Evolutionary conservation across 495 filamentous ascomycete genomes (phyloP), one percentile per base, ranked within the genome.

Genomic region (Aspergillus incahuasiensis): DNA sequence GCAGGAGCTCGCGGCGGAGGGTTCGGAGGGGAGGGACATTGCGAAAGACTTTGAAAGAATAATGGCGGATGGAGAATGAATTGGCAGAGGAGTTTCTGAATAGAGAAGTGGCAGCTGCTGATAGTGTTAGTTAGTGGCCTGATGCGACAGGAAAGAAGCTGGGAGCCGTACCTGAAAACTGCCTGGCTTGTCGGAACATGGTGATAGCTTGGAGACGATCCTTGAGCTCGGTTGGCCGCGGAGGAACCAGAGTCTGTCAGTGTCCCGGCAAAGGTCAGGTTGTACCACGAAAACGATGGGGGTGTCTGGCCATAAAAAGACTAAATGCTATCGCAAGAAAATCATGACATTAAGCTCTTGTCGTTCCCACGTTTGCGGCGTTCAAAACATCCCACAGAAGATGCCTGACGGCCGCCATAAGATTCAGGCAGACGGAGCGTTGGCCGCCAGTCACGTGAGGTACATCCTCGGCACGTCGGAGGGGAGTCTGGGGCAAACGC

Each of bases 21-120:
- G 81, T 68, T 45, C 91, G 90, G 34, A 97, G 78, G 2, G 78
- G 71, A 18, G 85, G 71, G 54, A 92, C 82, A 60, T 87, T 83
- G 57, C 85, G 86, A 70, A 94, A 85, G 62, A 95, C 74, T 68
- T 87, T 83, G 63, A 92, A 74, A 38, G 70, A 74, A 43, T 67
- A 61, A 34, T 65, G 61, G 28, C 63, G 60, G 41, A 54, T 45
- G 25, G 67, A 56, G 24, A 62, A 60, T 35, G 62, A 49, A 20
- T 65, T 56, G n/a, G 61, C 60, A 24, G 66, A 57, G 34, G 68
- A 55, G 24, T 64, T 56, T 35, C 64, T 61, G 48, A 69, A 55
- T 18, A 68, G 52, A 24, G 67, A 65, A 9, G 62, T 65, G 58
- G 66, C 66, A 11, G 61, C 66, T 59, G 60, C 15, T 30, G 51